Evolutionary conservation across 805 yeast species (phyloP), one percentile per base, ranked within the genome.

Genomic region (Debaryomyces tyrocola): DNA sequence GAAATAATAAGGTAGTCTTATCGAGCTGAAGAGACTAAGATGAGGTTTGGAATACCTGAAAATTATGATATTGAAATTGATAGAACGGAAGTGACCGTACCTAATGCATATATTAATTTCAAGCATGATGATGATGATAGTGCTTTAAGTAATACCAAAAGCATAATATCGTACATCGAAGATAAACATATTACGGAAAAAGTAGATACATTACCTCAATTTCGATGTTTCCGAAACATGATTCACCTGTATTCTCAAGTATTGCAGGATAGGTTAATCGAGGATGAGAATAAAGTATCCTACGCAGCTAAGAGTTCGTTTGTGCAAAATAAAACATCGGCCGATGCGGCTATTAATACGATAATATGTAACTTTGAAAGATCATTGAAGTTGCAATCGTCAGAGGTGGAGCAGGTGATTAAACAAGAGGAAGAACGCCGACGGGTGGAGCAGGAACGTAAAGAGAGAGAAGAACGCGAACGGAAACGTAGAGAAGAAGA

Each of bases 11-110:
- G 4, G 8, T 27, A 21, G 44, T 27, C 43, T 35, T 2, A 33
- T 36, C 45, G 7, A n/a, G 20, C 7, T 20, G 17, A 35, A 15
- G n/a, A 35, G 7, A 17, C 7, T 24, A 31, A 9, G 10, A 63
- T 64, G 70, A 51, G 59, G 20, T 63, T 64, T 48, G 68, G 66
- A 9, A 46, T 64, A 27, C 70, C 70, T 17, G 47, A 46, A 9
- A 57, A 53, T 36, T 62, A 56, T 40, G 61, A 58, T 7, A 18
- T 56, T 15, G 52, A 51, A 29, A 43, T 46, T 18, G 52, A 48
- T 11, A 28, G 29, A 20, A n/a, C 40, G 10, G 12, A 35, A 20
- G 20, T 6, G 7, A 4, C 18, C 10, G 24, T 12, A 12, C 24
- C 38, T 4, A 35, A 15, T 12, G 20, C 17, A 31, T 31, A 31